Base-by-base conservation (phyloP, 768 basidiomycete species). In the Crepidotus variabilis region DNA sequence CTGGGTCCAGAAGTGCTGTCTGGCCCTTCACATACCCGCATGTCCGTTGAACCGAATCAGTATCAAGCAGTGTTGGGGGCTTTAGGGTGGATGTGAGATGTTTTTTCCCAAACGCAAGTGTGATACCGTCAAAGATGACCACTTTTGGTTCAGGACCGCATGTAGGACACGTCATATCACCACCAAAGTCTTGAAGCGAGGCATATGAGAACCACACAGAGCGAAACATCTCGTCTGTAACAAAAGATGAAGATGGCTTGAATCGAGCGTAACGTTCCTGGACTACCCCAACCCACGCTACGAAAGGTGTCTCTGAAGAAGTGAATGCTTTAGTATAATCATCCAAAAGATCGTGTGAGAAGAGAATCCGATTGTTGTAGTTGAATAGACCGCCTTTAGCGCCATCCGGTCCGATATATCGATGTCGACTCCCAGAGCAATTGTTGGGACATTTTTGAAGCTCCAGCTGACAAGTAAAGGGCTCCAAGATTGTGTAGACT, bases 291-390 rank as follows among this genome's bases (percentile, higher is more conserved):
- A 66, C 61, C 64, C 65, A 69, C 28, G 69, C 61, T 11, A 55
- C 51, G 50, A 74, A 72, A 1, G 69, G 70, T 0, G 66, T 72
- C 54, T 74, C 70, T 2, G 72, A 72, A 2, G 69, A 43, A 2
- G 66, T 71, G 46, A 54, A 74, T 1, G 57, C 51, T 21, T 54
- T 62, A 1, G 68, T 72, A 45, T 70, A 74, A 47, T 67, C 65
- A 21, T 74, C 61, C 5, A 74, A 56, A 5, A 72, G 48, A 7
- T 70, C 65, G 18, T 71, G 66, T 2, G 69, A 59, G 52, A 72
- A 64, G 2, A 72, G 51, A 2, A 57, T 36, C 0, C 46, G 39
- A 53, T 72, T 71, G 43, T 74, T 71, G 33, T 57, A 66, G 50
- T 74, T 74, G 57, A 72, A 71, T 2, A 74, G 36, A 3, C 70